A percentile compares a stretch with the other conserved stretches of the same genome.
Evolutionary conservation across 768 basidiomycete genomes (phyloP).

Genomic region (Boletellus ananiceps): DNA sequence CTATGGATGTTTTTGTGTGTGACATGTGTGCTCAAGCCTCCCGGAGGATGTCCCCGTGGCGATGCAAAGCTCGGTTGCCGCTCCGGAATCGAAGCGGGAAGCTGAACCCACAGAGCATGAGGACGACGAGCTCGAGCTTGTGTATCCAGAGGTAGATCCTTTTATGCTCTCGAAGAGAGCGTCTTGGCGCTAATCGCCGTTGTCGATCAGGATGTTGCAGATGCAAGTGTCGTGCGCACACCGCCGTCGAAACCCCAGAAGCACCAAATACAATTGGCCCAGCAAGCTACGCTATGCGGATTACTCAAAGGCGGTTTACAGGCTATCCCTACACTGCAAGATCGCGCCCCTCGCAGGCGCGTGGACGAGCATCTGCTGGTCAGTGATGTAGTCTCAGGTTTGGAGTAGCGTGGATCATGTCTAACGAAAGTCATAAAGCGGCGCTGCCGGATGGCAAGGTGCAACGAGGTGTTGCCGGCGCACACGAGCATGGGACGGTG

Average conservation of each 20-base stretch:
- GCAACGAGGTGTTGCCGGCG: constrained; percentile 8
- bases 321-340: constrained; percentile 3
- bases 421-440: constrained; percentile 10
- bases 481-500: constrained; percentile 14
- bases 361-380: constrained; percentile 1
- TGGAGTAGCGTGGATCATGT: neutral
- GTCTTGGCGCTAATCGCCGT: too few relatives aligned
- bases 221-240: neutral
- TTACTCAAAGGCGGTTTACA: neutral
- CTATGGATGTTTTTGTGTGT: neutral
- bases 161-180: too few relatives aligned
- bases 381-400: neutral
- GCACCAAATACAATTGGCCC: neutral
- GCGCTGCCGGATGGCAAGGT: constrained; percentile 12
- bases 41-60: too few relatives aligned
- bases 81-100: too few relatives aligned
- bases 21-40: neutral
- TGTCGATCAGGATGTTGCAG: constrained; percentile 6
- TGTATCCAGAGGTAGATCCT: constrained; percentile 12
- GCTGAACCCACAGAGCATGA: too few relatives aligned
- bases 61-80: too few relatives aligned
- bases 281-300: neutral
- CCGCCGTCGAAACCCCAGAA: neutral
- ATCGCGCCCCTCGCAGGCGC: neutral
- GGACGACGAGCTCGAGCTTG: constrained; percentile 10